Conservation (phyloP, 2,329 filamentous ascomycete species). For the Alternaria postmessia region DNA sequence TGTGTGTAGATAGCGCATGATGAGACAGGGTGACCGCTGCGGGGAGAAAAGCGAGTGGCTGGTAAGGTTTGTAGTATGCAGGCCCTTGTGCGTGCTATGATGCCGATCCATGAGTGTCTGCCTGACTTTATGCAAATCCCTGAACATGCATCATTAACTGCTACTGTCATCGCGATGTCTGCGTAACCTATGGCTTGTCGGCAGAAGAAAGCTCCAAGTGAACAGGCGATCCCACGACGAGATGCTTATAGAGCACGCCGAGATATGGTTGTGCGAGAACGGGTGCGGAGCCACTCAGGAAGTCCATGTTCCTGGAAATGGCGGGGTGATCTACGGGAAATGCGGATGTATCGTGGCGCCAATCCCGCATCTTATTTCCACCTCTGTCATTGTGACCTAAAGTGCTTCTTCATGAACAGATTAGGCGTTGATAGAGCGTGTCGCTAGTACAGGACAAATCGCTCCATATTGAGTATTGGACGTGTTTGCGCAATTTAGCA, state of each 20-base stretch:
- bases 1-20: slow-evolving; percentile 16
- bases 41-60: slow-evolving; percentile 4
- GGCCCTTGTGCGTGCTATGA: slow-evolving; percentile 8
- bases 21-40: slow-evolving; percentile 1
- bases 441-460: not conserved
- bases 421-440: not conserved
- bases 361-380: slow-evolving; percentile 22
- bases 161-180: not conserved
- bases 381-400: slow-evolving; percentile 4
- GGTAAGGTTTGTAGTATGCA: slow-evolving; percentile 11
- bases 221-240: not conserved
- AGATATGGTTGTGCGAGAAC: not conserved
- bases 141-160: not conserved
- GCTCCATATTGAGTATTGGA: not conserved
- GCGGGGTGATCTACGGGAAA: slow-evolving; percentile 11
- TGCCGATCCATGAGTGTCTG: slow-evolving; percentile 15
- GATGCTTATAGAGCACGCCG: not conserved
- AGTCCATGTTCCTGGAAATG: slow-evolving; percentile 9
- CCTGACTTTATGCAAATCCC: slow-evolving; percentile 1
- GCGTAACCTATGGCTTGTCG: not conserved
- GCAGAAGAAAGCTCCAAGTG: not conserved
- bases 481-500: not conserved
- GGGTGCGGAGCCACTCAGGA: slow-evolving; percentile 4
- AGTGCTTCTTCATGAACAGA: not conserved
- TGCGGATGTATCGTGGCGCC: slow-evolving; percentile 17